phyloP scores from a whole-genome alignment of 768 basidiomycete species.

The Suillus subluteus region DNA sequence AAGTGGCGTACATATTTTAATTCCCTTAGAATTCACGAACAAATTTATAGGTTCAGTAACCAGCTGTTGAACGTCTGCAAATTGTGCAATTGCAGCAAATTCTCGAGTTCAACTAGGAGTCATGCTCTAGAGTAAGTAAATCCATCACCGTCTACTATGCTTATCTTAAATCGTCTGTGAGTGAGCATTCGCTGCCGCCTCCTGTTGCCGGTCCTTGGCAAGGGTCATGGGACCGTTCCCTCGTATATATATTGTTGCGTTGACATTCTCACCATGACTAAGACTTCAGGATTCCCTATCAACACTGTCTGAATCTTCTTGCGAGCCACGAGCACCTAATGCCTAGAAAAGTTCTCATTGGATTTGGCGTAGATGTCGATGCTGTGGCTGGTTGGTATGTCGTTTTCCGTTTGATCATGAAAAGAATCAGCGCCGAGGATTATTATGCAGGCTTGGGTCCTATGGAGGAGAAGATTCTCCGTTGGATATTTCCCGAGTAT shows the following conservation, averaged over 20 bases:
- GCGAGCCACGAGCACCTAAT: slow-evolving; percentile 31
- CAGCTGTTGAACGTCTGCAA: not conserved
- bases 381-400: slow-evolving; percentile 73
- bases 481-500: slow-evolving; percentile 65
- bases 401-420: slow-evolving; percentile 1
- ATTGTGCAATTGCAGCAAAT: not conserved
- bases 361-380: slow-evolving; percentile 76
- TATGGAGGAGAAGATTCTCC: slow-evolving; percentile 79
- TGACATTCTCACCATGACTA: not conserved
- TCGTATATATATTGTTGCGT: slow-evolving; percentile 2
- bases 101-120: not conserved
- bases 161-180: not conserved
- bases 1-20: not conserved
- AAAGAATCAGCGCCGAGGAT: not conserved
- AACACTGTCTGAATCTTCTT: not conserved
- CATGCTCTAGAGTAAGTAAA: not conserved
- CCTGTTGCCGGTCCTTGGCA: not conserved
- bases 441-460: slow-evolving; percentile 57
- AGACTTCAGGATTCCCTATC: not conserved
- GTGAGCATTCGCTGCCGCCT: not conserved
- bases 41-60: not conserved
- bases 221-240: slow-evolving; percentile 3
- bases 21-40: not conserved
- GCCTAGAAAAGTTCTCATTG: slow-evolving; percentile 59
- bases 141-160: not conserved